Evolutionary conservation across 129 eudicot genomes (phyloP), one percentile per base, ranked within the genome.

Genomic region (Oenanthe sinensis): DNA sequence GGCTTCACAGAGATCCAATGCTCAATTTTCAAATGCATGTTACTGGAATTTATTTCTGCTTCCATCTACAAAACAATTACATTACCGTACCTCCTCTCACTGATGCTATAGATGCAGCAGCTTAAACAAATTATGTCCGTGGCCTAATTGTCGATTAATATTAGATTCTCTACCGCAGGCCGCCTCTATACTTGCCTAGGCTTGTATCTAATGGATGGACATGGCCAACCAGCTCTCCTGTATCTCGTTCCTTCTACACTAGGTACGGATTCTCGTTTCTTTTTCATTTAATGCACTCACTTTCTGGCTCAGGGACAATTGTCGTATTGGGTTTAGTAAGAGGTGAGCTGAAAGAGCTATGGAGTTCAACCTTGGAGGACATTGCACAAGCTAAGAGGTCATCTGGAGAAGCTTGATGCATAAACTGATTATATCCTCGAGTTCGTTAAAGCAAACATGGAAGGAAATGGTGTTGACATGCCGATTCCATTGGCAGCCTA

Each of bases 221-320:
- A 88, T 85, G 98, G 98, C 76, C 98, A 94, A 86, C 98, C 98
- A 22, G 98, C 98, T 76, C 89, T 94, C 37, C 89, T 94, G 71
- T 94, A 94, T 81, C 97, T 94, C 30, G 98, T 94, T 78, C 98
- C 98, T 33, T 90, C 92, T 83, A 94, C 98, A 49, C 65, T 94
- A 75, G 98, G 98, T 94, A 89, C 73, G 69, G 75, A 37, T n/a
- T n/a, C n/a, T n/a, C n/a, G 72, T 43, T 67, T 20, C 22, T 36
- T 45, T 47, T 69, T 47, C 46, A 13, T 20, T 10, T 37, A n/a
- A 58, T 11, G 30, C 65, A 20, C 6, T 54, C 26, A 70, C 26
- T 8, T 15, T 71, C 33, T 42, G 77, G 75, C 80, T 75, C 83
- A 94, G 98, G 98, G 82, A 76, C 88, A 78, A 82, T 87, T 76